Evolutionary conservation across 192 early-diverging fungal species (phyloP).

Genomic region (Thoreauomyces humboldtii): DNA sequence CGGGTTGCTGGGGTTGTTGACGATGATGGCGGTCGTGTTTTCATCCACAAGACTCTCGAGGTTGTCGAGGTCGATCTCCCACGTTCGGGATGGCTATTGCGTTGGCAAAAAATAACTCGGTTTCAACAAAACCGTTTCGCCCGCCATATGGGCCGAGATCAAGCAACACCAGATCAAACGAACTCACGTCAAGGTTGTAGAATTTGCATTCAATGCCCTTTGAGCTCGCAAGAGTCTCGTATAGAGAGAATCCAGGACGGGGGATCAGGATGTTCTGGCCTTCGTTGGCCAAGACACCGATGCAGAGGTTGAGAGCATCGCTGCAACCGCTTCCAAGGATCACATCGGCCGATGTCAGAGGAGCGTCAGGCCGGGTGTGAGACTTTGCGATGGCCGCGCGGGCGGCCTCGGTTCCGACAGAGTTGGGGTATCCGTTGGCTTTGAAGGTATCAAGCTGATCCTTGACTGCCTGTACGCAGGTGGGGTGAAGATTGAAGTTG

Average conservation of each 20-base stretch:
- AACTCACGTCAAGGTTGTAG: slow-evolving; percentile 61
- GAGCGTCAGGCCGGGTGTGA: slow-evolving; percentile 67
- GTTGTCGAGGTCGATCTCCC: slow-evolving; percentile 81
- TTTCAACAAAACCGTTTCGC: background rate
- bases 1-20: slow-evolving; percentile 87
- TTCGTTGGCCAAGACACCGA: slow-evolving; percentile 66
- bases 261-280: slow-evolving; percentile 86
- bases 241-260: slow-evolving; percentile 81
- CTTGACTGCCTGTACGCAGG: slow-evolving; percentile 66
- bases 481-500: slow-evolving; percentile 66
- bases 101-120: background rate
- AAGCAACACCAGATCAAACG: no score
- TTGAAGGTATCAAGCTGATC: slow-evolving; percentile 65
- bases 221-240: slow-evolving; percentile 74
- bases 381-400: slow-evolving; percentile 74
- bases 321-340: slow-evolving; percentile 69
- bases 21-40: slow-evolving; percentile 74
- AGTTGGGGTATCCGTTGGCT: slow-evolving; percentile 81
- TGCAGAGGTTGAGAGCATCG: slow-evolving; percentile 36
- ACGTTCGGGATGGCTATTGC: slow-evolving; percentile 67
- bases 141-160: no score
- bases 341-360: slow-evolving; percentile 71
- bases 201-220: slow-evolving; percentile 76
- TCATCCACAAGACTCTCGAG: slow-evolving; percentile 78
- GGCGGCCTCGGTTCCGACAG: slow-evolving; percentile 55